Percentiles rank a stretch among this genome's conserved stretches.
These are phyloP conservation scores for Calonectria naviculata DNA, from an alignment of 2,329 filamentous ascomycete genomes.

Conservation along the genomic window DNA sequence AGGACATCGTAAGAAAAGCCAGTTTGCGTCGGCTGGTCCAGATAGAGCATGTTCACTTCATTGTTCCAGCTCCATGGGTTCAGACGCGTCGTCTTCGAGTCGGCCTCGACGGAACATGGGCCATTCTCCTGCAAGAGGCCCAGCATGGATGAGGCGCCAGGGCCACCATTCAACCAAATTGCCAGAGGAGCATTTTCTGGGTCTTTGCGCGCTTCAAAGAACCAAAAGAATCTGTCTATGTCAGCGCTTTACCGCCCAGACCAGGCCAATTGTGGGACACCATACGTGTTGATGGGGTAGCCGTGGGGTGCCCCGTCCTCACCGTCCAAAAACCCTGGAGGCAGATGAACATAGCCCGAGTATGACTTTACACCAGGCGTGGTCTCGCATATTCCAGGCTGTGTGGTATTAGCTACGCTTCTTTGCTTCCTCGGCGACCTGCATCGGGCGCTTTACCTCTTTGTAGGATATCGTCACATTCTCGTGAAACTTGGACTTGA, in stretches of 20 bases:
- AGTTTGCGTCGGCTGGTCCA: constrained; percentile 74
- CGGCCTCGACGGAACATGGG: constrained; percentile 59
- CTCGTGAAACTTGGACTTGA: constrained; percentile 28
- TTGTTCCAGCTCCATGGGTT: constrained; percentile 74
- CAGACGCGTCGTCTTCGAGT: constrained; percentile 62
- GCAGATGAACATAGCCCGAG: constrained; percentile 65
- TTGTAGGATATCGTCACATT: constrained; percentile 33
- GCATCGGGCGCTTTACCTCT: constrained; percentile 6
- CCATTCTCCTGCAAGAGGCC: constrained; percentile 53
- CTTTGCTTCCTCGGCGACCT: not conserved
- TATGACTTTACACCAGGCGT: constrained; percentile 42
- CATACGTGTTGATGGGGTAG: constrained; percentile 31
- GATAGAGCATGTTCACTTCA: constrained; percentile 63
- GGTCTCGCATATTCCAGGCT: constrained; percentile 66
- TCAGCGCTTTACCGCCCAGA: not conserved
- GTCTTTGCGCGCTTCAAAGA: constrained; percentile 41
- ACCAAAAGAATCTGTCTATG: constrained; percentile 39
- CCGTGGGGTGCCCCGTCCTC: constrained; percentile 15
- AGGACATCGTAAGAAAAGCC: constrained; percentile 74
- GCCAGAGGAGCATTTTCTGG: constrained; percentile 50
- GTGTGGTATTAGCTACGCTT: not conserved
- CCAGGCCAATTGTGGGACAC: not conserved
- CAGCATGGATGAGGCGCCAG: constrained; percentile 53
- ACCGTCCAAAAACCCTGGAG: constrained; percentile 21
- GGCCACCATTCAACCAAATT: constrained; percentile 70